Conservation (phyloP, 768 basidiomycete species). For the Lyophyllum atratum region DNA sequence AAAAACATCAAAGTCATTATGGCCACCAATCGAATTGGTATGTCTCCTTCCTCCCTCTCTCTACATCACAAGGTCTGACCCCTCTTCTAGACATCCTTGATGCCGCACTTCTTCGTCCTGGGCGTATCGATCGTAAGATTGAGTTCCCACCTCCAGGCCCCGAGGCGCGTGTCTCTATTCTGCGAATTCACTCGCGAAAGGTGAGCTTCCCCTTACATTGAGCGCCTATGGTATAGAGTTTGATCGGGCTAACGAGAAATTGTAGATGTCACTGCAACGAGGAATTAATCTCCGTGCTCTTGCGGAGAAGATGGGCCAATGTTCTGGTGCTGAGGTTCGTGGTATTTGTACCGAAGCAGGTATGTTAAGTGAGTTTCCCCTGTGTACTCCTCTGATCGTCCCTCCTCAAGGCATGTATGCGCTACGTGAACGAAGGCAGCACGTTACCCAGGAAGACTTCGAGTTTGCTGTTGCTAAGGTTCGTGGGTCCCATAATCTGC, state of each 20-base stretch:
- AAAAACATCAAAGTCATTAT: constrained; percentile 97
- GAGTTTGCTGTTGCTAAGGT: constrained; percentile 98
- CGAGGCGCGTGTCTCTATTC: constrained; percentile 94
- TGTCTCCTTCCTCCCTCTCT: constrained; percentile 10
- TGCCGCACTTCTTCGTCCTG: constrained; percentile 88
- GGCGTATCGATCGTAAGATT: constrained; percentile 95
- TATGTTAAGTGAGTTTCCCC: constrained; percentile 29
- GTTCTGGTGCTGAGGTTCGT: constrained; percentile 95
- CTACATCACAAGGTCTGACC: background rate
- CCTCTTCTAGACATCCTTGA: constrained; percentile 80
- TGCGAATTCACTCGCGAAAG: constrained; percentile 96
- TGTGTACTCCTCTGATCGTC: constrained; percentile 1
- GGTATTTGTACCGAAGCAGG: constrained; percentile 98
- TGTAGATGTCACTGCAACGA: constrained; percentile 93
- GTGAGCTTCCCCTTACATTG: constrained; percentile 33
- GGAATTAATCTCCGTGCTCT: constrained; percentile 96
- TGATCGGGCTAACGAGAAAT: background rate
- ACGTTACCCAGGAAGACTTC: constrained; percentile 98
- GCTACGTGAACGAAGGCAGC: constrained; percentile 89
- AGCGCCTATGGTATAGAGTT: background rate
- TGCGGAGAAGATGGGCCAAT: constrained; percentile 99
- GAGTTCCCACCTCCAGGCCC: constrained; percentile 99
- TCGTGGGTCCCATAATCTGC: constrained; percentile 9
- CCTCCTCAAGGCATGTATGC: constrained; percentile 87
- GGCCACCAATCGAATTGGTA: constrained; percentile 97